Conservation (phyloP, 176 grass and related monocot species). For the Lolium multiflorum region DNA sequence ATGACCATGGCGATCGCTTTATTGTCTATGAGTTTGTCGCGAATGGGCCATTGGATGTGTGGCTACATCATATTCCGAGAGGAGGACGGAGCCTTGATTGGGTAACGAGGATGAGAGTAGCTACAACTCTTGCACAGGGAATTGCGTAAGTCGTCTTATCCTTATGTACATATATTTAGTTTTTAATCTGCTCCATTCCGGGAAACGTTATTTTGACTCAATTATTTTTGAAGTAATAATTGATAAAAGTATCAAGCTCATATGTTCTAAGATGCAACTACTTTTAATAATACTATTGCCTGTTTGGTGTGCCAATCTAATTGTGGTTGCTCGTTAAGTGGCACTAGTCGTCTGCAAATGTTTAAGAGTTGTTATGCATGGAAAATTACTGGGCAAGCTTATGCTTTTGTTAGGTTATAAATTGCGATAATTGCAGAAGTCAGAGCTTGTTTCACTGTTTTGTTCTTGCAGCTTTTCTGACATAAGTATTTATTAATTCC, state of each 20-base stretch:
- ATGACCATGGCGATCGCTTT: conserved; percentile 92
- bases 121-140: conserved; percentile 95
- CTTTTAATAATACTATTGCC: not conserved
- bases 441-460: not conserved
- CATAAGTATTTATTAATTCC: not conserved
- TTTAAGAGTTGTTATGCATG: conserved; percentile 13
- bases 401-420: conserved; percentile 19
- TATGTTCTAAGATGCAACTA: conserved; percentile 11
- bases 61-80: conserved; percentile 92
- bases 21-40: conserved; percentile 97
- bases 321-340: not conserved
- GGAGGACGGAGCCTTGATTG: conserved; percentile 93
- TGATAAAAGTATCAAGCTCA: not conserved
- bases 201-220: not conserved
- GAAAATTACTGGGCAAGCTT: not conserved
- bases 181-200: not conserved
- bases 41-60: conserved; percentile 94
- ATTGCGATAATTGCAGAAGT: not conserved
- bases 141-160: conserved; percentile 79
- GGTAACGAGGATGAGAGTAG: conserved; percentile 95
- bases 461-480: not conserved
- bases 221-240: not conserved
- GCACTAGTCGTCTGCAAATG: not conserved
- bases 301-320: not conserved
- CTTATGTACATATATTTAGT: not conserved